Base-by-base conservation (phyloP, 257 asterid species). In the Solanum sitiens region DNA sequence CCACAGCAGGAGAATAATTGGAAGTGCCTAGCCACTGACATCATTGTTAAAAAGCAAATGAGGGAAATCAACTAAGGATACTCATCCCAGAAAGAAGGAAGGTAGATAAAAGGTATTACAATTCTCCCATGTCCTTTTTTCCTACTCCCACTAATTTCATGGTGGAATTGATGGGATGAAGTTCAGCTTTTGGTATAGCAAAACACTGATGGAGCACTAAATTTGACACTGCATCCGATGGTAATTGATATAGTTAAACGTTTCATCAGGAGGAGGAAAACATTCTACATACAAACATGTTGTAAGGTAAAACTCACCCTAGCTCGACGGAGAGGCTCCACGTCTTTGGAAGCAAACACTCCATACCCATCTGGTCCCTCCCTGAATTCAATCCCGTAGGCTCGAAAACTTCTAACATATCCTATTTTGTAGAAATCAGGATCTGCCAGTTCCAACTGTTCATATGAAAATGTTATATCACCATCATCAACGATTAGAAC, bases 361-460 rank as follows among this genome's bases (percentile, higher is more conserved):
- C 99, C 98, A 90, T 92, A 97, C 61, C 99, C 99, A 90, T 95
- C 95, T 59, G 99, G 98, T 65, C 99, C 99, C 91, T 97, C 99
- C 92, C 94, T 93, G 92, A 95, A 97, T 83, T 95, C 99, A 86
- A 95, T 92, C 71, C 99, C 99, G 89, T 95, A 97, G 63, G 99
- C 99, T 87, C 99, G 92, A 92, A 97, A 92, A 89, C 95, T 95
- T 94, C 95, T 93, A 79, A 93, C 95, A 86, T 94, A 97, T 84
- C 99, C 99, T 92, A 97, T 97, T 92, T 92, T 95, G 86, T 97
- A 97, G 91, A 97, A 97, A 91, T 97, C 99, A 40, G 99, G 99
- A 91, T 97, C 99, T 61, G 95, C 99, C 85, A 87, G 95, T 91
- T 95, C 98, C 90, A 97, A 91, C 99, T 97, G 92, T 86, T 79